Evolutionary conservation across 306 rosid species (phyloP), one percentile per base, ranked within the genome.

Genomic region (Canavalia gladiata): DNA sequence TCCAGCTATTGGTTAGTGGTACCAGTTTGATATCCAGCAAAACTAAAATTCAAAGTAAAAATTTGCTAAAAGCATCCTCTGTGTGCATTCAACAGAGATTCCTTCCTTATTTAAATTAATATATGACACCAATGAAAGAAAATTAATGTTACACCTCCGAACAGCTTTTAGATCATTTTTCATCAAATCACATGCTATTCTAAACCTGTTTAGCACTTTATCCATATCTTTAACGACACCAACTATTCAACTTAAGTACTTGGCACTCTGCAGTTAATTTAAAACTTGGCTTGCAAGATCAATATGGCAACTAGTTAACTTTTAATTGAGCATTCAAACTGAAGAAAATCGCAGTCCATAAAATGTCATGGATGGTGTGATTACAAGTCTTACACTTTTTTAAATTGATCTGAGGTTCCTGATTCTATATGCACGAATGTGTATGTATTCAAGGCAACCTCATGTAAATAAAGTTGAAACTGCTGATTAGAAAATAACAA

Each of bases 201-300:
- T 67, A 11, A 52, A 79, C 56, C 33, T 1, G 12, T 57, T 57
- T 42, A n/a, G 59, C 30, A 57, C 4, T 39, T 29, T 7, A 42
- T 62, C 58, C 5, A n/a, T 9, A 25, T 35, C 41, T 57, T 57
- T 46, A 30, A 46, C 56, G 37, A 46, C 39, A 46, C 39, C 47
- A 46, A 49, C 57, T 30, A 50, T 76, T 49, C 63, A 25, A 63
- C 4, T 25, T 49, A 51, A n/a, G 25, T 13, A 54, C 49, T 52
- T 41, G 41, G 1, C 41, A 81, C 55, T 65, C 72, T 29, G 52
- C 45, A 34, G 64, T 66, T 30, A 47, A 43, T 49, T 45, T 66
- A 73, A 65, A 68, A 35, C 68, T 49, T 57, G 77, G 46, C 51
- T 56, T 56, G 60, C 66, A 47, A 64, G 71, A 72, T 55, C 80